Evolutionary conservation across 345 rosid genomes (phyloP).

Genomic region (Lepidium didymum): DNA sequence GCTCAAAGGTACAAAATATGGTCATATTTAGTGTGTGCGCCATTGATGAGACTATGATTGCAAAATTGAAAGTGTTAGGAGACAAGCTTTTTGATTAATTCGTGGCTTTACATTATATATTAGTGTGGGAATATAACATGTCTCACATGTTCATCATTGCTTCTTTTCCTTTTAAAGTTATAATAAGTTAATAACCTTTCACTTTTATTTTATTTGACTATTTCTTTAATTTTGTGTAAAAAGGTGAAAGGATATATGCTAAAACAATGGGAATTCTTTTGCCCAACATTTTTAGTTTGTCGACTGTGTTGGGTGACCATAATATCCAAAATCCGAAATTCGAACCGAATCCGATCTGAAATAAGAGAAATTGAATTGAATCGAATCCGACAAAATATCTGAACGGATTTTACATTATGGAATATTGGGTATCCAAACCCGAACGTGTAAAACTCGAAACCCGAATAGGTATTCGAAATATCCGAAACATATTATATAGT

Average conservation of each 20-base stretch:
- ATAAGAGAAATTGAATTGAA: too few species aligned
- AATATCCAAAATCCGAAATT: too few species aligned
- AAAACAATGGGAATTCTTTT: conserved; percentile 24
- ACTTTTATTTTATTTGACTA: background rate
- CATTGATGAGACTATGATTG: conserved; percentile 28
- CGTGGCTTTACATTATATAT: background rate
- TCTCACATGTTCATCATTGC: conserved; percentile 29
- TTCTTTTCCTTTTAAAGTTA: conserved; percentile 10
- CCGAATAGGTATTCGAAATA: too few species aligned
- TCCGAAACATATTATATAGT: too few species aligned
- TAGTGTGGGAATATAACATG: conserved; percentile 32
- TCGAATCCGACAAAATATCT: too few species aligned
- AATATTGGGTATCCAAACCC: too few species aligned
- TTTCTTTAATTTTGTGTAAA: conserved; percentile 17
- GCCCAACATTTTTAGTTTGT: conserved; percentile 16
- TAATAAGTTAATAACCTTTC: conserved; percentile 20
- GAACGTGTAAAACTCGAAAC: too few species aligned
- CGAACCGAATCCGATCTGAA: too few species aligned
- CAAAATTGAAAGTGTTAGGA: conserved; percentile 26
- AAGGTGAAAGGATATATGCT: conserved; percentile 30
- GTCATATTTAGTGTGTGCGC: conserved; percentile 12
- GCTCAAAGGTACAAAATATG: background rate
- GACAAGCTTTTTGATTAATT: conserved; percentile 22
- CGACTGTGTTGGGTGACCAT: too few species aligned
- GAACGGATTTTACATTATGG: too few species aligned